Base-by-base conservation (phyloP, 495 filamentous ascomycete genomes). In the Xylaria nigripes region DNA sequence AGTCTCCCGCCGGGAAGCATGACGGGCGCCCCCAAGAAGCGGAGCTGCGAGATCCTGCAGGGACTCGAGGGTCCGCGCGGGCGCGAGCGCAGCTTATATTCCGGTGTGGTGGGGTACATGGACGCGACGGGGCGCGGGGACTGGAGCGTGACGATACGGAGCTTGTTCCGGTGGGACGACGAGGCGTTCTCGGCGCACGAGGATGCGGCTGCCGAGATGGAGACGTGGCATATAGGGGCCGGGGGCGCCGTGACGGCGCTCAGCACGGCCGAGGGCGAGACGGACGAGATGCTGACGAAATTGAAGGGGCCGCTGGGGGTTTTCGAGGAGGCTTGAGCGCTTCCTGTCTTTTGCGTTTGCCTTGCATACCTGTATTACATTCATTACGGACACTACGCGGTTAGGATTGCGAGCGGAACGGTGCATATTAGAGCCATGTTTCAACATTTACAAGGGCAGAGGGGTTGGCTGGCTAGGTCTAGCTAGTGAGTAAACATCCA, bases 1-100 rank as follows among this genome's bases (percentile, higher is more conserved):
- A 85, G 80, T 34, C 74, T 98, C 3, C 93, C 92, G 0, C 90
- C 93, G 0, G 93, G 93, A 0, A 87, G 82, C 43, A 97, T 97
- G 92, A 97, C 92, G 2, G 92, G 92, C 15, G 92, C 92, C 6
- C 92, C 92, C 0, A 97, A 97, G 73, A 87, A 87, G 62, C 80
- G 92, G 19, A 87, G 83, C 34, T 95, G 92, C 65, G 82, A 95
- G 77, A 76, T 96, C 42, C 74, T 97, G 38, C 68, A 75, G 48
- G 63, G 66, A 0, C 77, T 95, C 43, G 92, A 96, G 64, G 61
- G 60, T 12, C 62, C 61, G n/a, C 64, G 62, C n/a, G 51, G 42
- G 0, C 68, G 70, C 15, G 76, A 81, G 45, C 76, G 92, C n/a
- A 83, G 88, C 1, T 68, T 96, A 25, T 97, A 96, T 66, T 89